Base-by-base conservation (phyloP, 129 eudicot species). In the Ambrosia trifida region DNA sequence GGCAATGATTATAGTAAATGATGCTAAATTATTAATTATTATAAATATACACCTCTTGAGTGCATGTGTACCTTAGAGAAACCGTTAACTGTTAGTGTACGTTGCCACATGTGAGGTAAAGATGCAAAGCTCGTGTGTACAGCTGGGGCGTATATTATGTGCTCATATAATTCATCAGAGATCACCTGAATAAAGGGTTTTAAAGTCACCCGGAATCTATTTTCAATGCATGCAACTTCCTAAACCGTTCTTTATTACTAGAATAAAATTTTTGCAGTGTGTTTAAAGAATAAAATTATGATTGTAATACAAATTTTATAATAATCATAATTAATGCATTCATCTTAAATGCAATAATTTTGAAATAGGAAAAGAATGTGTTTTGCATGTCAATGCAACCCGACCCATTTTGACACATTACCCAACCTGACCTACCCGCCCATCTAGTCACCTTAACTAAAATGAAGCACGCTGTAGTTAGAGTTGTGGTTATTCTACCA, bases 41-140 rank as follows among this genome's bases (percentile, higher is more conserved):
- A n/a, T n/a, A 17, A 6, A 14, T 40, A 47, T 50, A 44, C 43
- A 38, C 67, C 33, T 41, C 30, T 17, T 64, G 68, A 67, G 68
- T 75, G 33, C 43, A 36, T 58, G 16, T 11, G 49, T 79, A 93
- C 98, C 93, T 93, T 93, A 19, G 98, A 93, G 70, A 93, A 93
- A 59, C 98, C 98, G 46, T 93, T 93, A 71, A 93, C 96, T 19
- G 98, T 93, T 66, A 93, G 18, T 70, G 97, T 91, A 63, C 96
- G 82, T 41, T 91, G 94, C 94, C 89, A 91, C 97, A 91, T 91
- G 78, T 91, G 96, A 33, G 96, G 97, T 78, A 91, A 77, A 56
- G 97, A 88, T 52, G 97, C 97, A 86, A 91, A 91, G 87, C 97
- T 91, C 31, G 91, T 91, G 81, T 91, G 97, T 18, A 82, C 86